These are phyloP conservation scores for Huiozyma naganishii DNA, from an alignment of 805 yeast species.

Conservation along the genomic window DNA sequence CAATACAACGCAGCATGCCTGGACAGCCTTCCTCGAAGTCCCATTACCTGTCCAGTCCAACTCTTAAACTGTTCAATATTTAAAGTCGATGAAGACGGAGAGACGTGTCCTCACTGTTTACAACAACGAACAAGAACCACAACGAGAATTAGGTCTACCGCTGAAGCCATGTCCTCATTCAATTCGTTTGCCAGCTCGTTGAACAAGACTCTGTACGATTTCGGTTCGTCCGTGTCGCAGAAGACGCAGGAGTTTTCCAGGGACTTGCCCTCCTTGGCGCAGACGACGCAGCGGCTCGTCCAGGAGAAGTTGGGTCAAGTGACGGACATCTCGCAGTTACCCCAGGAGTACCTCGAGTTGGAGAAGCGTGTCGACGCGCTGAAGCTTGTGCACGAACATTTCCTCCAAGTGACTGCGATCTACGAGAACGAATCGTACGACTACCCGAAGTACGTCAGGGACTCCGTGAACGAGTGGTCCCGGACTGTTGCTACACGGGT, in stretches of 20 bases:
- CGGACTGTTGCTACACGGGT: constrained; percentile 55
- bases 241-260: constrained; percentile 34
- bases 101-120: too few species aligned
- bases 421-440: constrained; percentile 75
- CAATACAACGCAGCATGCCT: too few species aligned
- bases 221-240: constrained; percentile 23
- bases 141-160: not conserved
- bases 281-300: constrained; percentile 66
- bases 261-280: constrained; percentile 63
- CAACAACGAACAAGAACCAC: not conserved
- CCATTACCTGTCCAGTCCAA: too few species aligned
- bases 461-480: constrained; percentile 64
- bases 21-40: too few species aligned
- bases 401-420: constrained; percentile 40
- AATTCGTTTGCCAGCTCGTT: constrained; percentile 21
- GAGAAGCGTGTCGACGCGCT: constrained; percentile 67
- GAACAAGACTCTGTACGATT: constrained; percentile 23
- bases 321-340: constrained; percentile 75
- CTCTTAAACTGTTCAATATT: too few species aligned
- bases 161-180: constrained; percentile 18
- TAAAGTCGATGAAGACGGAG: too few species aligned
- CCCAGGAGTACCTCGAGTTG: constrained; percentile 67
- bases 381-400: constrained; percentile 51
- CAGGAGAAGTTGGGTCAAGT: constrained; percentile 74
- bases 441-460: constrained; percentile 65